Conservation (phyloP, 129 eudicot species). For the Escallonia herrerae region DNA sequence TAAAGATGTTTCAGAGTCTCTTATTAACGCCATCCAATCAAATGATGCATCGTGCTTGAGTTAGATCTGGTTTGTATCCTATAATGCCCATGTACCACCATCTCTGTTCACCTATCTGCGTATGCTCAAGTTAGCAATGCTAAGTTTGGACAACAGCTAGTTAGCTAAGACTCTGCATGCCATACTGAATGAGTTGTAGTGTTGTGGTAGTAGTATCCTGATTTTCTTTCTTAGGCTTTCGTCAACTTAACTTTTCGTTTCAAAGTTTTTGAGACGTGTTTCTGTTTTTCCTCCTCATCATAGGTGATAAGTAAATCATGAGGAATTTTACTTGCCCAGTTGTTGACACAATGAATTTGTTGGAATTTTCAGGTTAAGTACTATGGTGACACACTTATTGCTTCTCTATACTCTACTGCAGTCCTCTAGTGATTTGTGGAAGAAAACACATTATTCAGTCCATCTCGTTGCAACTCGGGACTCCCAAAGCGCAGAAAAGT, state of each 20-base stretch:
- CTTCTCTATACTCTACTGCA: slow-evolving; percentile 5
- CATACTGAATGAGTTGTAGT: not conserved
- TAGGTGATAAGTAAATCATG: not conserved
- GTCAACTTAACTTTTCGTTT: not conserved
- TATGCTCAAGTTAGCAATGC: not conserved
- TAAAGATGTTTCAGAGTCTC: slow-evolving; percentile 57
- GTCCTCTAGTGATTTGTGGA: not conserved
- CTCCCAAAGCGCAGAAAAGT: slow-evolving; percentile 21
- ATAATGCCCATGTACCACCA: not conserved
- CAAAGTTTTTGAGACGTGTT: not conserved
- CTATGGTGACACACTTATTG: not conserved
- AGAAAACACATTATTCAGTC: slow-evolving; percentile 5
- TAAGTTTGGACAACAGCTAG: not conserved
- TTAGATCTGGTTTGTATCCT: slow-evolving; percentile 20
- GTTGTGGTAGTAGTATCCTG: not conserved
- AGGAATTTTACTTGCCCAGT: not conserved
- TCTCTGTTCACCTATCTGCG: not conserved
- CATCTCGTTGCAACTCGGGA: slow-evolving; percentile 8
- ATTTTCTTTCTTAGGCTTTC: not conserved
- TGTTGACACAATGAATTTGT: not conserved
- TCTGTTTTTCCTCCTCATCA: not conserved
- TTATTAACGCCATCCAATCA: slow-evolving; percentile 43
- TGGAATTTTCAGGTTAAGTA: slow-evolving; percentile 30
- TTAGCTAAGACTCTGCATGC: not conserved
- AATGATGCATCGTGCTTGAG: slow-evolving; percentile 20